Evolutionary conservation across 805 yeast genomes (phyloP), one percentile per base, ranked within the genome.

Genomic region (Metschnikowia kunwiensis): DNA sequence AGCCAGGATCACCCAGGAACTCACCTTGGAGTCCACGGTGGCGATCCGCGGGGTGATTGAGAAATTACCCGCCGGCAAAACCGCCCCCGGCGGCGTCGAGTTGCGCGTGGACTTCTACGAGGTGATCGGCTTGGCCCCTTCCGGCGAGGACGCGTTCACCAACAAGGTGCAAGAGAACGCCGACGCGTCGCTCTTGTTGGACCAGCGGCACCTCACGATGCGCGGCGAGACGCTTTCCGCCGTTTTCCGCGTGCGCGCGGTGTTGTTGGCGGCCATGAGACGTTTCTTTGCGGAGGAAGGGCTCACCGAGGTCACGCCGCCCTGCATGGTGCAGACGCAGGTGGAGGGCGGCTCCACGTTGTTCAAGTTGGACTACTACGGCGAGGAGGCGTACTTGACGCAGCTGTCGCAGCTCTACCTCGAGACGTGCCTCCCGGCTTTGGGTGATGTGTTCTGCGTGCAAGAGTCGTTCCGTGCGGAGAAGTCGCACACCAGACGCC

Each of bases 381-480:
- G 96, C 37, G 95, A 93, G 70, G 93, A 89, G 61, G 97, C 98
- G 8, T 93, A 71, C 66, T 74, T 93, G 57, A 94, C 99, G 13
- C 99, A 93, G 70, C 85, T 96, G 7, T 91, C 97, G 12, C 99
- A 93, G 72, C 77, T 93, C 55, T 93, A 93, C 66, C 74, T 93
- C 62, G 99, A 93, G 72, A 91, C 99, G 10, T 84, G 94, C 68
- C 75, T 93, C 54, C 96, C 99, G 22, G 82, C 97, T 6, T 74
- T 93, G 47, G 98, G 98, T 61, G 97, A 94, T 60, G 97, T 89
- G 40, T 93, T 80, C 77, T 86, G 96, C 74, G 78, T 93, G 52
- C 97, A 93, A 68, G 99, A 93, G 69, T 88, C 97, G 8, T 93
- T 93, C 84, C 82, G 99, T 65, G 99, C 99, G 45, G 99, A 93